phyloP scores from a whole-genome alignment of 345 rosid genomes.

The Eucalyptus pumila region DNA sequence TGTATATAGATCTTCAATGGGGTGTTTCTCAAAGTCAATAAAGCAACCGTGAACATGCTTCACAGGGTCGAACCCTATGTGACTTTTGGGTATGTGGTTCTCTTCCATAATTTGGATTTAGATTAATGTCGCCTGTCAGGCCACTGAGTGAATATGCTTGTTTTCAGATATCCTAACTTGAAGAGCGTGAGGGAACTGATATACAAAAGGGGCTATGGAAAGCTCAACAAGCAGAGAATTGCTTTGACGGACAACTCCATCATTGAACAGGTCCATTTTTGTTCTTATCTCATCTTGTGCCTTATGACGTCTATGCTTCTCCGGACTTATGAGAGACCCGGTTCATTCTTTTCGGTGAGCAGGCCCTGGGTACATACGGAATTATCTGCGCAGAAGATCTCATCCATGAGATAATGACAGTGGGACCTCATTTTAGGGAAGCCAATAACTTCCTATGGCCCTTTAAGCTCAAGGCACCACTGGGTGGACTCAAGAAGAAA shows the following conservation, averaged over 20 bases:
- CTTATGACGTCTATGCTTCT: neutral
- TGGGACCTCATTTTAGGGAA: constrained; percentile 80
- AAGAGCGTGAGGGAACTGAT: constrained; percentile 73
- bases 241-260: constrained; percentile 61
- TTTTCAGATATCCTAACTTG: constrained; percentile 58
- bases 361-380: constrained; percentile 56
- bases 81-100: constrained; percentile 50
- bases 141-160: neutral
- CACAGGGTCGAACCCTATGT: constrained; percentile 84
- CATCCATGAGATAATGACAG: constrained; percentile 80
- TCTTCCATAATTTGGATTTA: neutral
- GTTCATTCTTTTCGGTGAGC: neutral
- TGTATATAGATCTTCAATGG: constrained; percentile 65
- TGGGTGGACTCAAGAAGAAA: constrained; percentile 73
- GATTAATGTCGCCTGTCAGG: neutral
- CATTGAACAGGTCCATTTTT: constrained; percentile 33
- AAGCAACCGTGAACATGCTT: constrained; percentile 62
- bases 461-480: constrained; percentile 67
- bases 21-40: constrained; percentile 70
- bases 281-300: neutral
- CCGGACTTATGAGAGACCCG: neutral
- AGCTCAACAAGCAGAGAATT: constrained; percentile 52
- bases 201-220: constrained; percentile 76
- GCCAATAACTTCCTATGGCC: constrained; percentile 88
- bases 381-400: constrained; percentile 72